Base-by-base conservation (phyloP, 768 basidiomycete species). In the Termitomyces sp. region DNA sequence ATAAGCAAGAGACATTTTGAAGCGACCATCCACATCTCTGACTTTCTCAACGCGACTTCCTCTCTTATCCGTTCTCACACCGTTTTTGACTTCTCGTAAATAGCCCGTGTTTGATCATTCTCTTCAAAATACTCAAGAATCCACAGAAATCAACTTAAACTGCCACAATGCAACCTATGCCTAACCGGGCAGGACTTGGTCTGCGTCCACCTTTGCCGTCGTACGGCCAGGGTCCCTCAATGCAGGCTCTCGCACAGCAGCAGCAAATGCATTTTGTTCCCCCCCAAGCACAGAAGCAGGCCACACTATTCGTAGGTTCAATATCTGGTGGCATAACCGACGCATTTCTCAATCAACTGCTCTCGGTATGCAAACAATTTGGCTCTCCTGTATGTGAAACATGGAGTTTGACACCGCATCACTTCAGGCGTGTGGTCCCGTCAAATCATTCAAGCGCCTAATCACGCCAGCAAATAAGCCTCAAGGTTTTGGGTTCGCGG, bases 401-500 rank as follows among this genome's bases (percentile, higher is more conserved):
- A 33, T 48, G 18, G 56, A 26, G 32, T 49, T 43, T 56, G 13
- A 57, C 11, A 40, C 11, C 30, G 14, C 3, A 32, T 47, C 33
- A 13, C 22, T 14, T 20, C 58, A 98, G 95, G 87, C 94, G 30
- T 98, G 94, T 65, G 97, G 97, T 14, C 84, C 87, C 3, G 77
- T 98, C 59, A 85, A 86, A 59, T 92, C 91, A 0, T 91, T 99
- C 75, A 98, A 95, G 65, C 87, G 95, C 16, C 85, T 95, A 24
- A 90, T 92, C 47, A 95, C 94, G 2, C 92, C 94, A 26, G 87
- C 90, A 18, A 92, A 95, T 66, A 92, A 95, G 70, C 90, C 95
- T 6, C 92, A 95, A 75, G 94, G 93, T 3, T 98, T 98, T 68
- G 97, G 95, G 10, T 99, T 98, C 72, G 96, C 93, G 50, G 92